phyloP scores from a whole-genome alignment of 257 asterid species.

The Scutellaria galericulata region DNA sequence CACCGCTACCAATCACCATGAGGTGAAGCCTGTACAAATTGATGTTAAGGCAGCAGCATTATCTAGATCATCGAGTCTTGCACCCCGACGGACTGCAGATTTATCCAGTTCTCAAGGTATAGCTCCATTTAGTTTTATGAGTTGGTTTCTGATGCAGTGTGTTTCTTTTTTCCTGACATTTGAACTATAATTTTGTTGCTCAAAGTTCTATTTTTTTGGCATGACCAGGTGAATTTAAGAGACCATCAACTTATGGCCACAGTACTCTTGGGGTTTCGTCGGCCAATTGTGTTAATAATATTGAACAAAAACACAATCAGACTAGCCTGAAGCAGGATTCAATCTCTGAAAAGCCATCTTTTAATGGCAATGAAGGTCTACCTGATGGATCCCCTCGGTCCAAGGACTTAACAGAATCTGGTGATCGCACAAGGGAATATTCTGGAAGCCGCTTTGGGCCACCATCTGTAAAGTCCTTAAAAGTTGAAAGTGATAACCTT shows the following conservation, averaged over 20 bases:
- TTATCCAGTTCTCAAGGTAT: conserved; percentile 54
- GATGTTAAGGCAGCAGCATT: conserved; percentile 55
- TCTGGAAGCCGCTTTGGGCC: conserved; percentile 61
- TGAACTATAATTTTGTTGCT: conserved; percentile 23
- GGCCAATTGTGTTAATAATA: conserved; percentile 43
- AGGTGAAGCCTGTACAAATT: conserved; percentile 49
- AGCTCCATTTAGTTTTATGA: conserved; percentile 29
- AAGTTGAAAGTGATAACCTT: conserved; percentile 63
- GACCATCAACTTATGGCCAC: conserved; percentile 50
- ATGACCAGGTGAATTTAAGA: conserved; percentile 68
- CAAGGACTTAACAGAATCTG: conserved; percentile 50
- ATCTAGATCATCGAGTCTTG: conserved; percentile 64
- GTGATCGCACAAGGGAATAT: conserved; percentile 60
- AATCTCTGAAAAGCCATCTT: conserved; percentile 47
- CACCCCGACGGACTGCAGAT: conserved; percentile 56
- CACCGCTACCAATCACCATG: conserved; percentile 48
- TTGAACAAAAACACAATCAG: conserved; percentile 51
- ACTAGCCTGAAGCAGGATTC: conserved; percentile 53
- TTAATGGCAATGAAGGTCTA: conserved; percentile 52
- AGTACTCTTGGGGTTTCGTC: conserved; percentile 44
- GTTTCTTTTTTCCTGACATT: neutral
- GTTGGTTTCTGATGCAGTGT: conserved; percentile 22
- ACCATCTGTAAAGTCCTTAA: conserved; percentile 52
- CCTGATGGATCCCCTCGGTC: conserved; percentile 54
- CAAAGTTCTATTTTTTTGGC: conserved; percentile 27